Evolutionary conservation across 2,329 filamentous ascomycete species (phyloP), one percentile per base, ranked within the genome.

Genomic region (Harringtonia aguacate): DNA sequence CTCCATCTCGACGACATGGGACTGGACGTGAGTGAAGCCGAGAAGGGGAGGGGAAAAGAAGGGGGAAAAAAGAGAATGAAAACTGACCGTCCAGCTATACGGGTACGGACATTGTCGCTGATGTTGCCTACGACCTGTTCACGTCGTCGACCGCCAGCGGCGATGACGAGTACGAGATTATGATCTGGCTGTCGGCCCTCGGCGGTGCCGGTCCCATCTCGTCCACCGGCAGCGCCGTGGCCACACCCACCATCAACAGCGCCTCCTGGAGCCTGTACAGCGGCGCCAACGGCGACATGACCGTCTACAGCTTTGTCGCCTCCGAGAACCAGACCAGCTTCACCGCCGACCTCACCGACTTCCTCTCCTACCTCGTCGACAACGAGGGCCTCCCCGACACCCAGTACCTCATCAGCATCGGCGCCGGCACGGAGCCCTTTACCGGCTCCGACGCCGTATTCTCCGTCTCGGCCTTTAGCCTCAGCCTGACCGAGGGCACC

Each of bases 91-190:
- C 14, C 69, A 59, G 54, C 37, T 62, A 64, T 49, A 52, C 52
- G 15, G 60, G 61, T 29, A 53, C 33, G 18, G 52, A 54, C 36
- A 45, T 64, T 41, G 62, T 77, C 22, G 69, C 73, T 33, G 66
- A 81, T 53, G 77, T 81, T 3, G 62, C 75, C 14, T 81, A 79
- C 55, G 75, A 80, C 56, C 59, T 80, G 34, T 81, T 79, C 65
- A 75, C 76, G 28, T 63, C 64, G 14, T 61, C 62, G 15, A 65
- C 68, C 13, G 64, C 65, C 12, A 61, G 68, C 2, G 58, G 57
- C 38, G 55, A 46, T 7, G 54, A 69, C 24, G 62, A 75, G 53
- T 79, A 77, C 56, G 78, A 81, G 60, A 68, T 81, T 57, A 81
- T 82, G 78, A 66, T 81, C 53, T 82, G 78, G 78, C 64, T 80